A percentile compares a stretch with the other conserved stretches of the same genome.
phyloP scores from a whole-genome alignment of 345 rosid genomes.

The Aquilaria malaccensis region DNA sequence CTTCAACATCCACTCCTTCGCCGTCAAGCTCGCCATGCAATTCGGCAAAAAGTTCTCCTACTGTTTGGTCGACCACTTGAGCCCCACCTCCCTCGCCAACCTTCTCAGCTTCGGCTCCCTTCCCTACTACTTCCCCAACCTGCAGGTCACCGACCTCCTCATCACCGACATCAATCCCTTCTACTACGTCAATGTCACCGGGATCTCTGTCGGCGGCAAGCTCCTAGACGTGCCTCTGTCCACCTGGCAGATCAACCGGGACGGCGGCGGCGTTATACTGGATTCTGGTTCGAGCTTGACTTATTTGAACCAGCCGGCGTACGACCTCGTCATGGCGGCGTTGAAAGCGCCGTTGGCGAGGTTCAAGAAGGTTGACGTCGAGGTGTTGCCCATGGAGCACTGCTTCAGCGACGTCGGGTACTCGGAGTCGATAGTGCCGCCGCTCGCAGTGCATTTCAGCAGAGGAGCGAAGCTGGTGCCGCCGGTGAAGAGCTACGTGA shows the following conservation, averaged over 20 bases:
- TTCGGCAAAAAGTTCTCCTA: slow-evolving; percentile 28
- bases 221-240: slow-evolving; percentile 10
- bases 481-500: no score
- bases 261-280: slow-evolving; percentile 13
- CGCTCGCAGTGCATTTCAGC: no score
- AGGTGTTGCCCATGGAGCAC: no score
- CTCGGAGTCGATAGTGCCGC: no score
- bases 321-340: slow-evolving; percentile 9
- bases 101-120: slow-evolving; percentile 18
- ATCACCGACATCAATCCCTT: background rate
- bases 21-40: slow-evolving; percentile 6
- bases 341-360: background rate
- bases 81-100: slow-evolving; percentile 13
- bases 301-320: slow-evolving; percentile 9
- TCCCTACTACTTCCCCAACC: background rate
- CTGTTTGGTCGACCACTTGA: slow-evolving; percentile 29
- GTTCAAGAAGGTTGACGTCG: background rate
- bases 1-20: slow-evolving; percentile 13
- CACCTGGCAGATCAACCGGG: background rate
- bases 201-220: slow-evolving; percentile 16
- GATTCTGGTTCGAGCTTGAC: slow-evolving; percentile 27
- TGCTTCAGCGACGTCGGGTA: no score
- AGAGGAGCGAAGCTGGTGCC: no score
- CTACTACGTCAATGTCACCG: slow-evolving; percentile 18
- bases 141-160: slow-evolving; percentile 19